Evolutionary conservation across 768 basidiomycete species (phyloP).

Genomic region (Leccinum uliginosum): DNA sequence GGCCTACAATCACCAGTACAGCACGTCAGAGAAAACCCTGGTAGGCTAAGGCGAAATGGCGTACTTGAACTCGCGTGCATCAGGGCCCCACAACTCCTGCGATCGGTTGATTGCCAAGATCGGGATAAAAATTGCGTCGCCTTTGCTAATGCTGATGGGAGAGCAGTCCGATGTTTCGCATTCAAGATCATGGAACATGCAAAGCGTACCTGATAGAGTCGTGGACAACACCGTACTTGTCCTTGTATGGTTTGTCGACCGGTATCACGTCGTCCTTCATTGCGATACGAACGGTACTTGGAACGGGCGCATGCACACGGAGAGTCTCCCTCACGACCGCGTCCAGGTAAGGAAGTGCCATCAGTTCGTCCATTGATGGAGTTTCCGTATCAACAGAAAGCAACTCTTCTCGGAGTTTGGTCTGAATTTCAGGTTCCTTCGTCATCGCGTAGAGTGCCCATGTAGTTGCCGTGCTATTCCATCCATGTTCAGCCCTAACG

Average conservation of each 20-base stretch:
- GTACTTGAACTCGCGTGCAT: slow-evolving; percentile 57
- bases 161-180: neutral
- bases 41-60: neutral
- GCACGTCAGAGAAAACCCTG: neutral
- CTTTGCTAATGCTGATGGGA: slow-evolving; percentile 37
- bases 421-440: slow-evolving; percentile 44
- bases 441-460: slow-evolving; percentile 61
- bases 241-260: slow-evolving; percentile 41
- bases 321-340: slow-evolving; percentile 57
- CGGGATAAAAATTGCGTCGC: slow-evolving; percentile 45
- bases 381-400: slow-evolving; percentile 46
- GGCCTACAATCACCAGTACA: neutral
- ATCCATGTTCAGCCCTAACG: neutral
- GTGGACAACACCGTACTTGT: slow-evolving; percentile 38
- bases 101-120: slow-evolving; percentile 51
- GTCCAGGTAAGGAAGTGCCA: slow-evolving; percentile 67
- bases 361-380: slow-evolving; percentile 67
- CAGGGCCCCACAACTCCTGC: slow-evolving; percentile 56
- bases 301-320: slow-evolving; percentile 51
- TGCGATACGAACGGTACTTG: slow-evolving; percentile 39
- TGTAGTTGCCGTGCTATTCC: slow-evolving; percentile 35
- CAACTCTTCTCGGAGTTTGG: slow-evolving; percentile 56
- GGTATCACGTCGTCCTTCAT: slow-evolving; percentile 52
- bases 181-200: neutral
- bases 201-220: slow-evolving; percentile 34